Base-by-base conservation (phyloP, 1,284 basidiomycete species). In the Fistulina hepatica region DNA sequence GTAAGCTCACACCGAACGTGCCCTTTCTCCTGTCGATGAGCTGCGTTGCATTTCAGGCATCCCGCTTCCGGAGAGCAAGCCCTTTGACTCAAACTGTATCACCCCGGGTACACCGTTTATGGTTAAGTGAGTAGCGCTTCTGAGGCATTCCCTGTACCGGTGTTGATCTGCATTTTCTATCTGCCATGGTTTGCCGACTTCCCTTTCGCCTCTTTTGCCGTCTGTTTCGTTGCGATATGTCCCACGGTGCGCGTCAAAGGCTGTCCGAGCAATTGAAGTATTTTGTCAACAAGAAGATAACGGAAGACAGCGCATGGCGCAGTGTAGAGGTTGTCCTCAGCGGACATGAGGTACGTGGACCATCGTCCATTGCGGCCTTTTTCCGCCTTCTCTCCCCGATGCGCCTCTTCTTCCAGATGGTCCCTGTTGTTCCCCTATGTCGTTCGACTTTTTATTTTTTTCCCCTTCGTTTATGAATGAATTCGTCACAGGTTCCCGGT, bases 71-170 rank as follows among this genome's bases (percentile, higher is more conserved):
- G 80, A 85, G 3, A 85, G 90, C 64, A 92, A 91, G 59, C 88
- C 91, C 4, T 98, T 98, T 57, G 95, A 98, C 61, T 94, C 89
- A 47, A 98, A 99, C 61, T 97, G 91, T 63, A 99, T 99, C 52
- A 98, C 95, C 5, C 95, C 95, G 44, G 94, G 91, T 84, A 52
- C 43, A 78, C 61, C 20, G 9, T 44, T 41, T 21, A 44, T 35
- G 42, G 27, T n/a, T n/a, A n/a, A n/a, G n/a, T n/a, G n/a, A n/a
- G n/a, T n/a, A n/a, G n/a, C n/a, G n/a, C n/a, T n/a, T n/a, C n/a
- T n/a, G n/a, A n/a, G n/a, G n/a, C n/a, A 19, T 31, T 9, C 15
- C 28, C 28, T 25, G 15, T 8, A 13, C 28, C 19, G 15, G 9
- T 16, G 11, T 10, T 16, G 28, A 31, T 16, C 28, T 31, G 11